phyloP scores from a whole-genome alignment of 1,284 basidiomycete species.

The Ustilago vetiveriae region DNA sequence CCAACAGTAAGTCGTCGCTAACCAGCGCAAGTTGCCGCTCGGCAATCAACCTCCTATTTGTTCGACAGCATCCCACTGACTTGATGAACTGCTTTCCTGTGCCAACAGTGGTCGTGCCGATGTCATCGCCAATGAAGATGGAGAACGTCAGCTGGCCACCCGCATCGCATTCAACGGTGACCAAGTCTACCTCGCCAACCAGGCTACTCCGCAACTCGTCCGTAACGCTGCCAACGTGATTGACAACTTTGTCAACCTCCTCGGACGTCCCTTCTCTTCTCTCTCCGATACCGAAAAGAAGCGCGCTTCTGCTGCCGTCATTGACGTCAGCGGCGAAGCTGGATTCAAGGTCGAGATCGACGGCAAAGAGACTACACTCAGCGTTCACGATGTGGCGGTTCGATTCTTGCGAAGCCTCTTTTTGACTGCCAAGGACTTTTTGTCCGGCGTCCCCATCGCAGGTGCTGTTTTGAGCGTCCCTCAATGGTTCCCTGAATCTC shows the following conservation, averaged over 20 bases:
- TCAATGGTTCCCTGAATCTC: slow-evolving; percentile 76
- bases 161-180: slow-evolving; percentile 84
- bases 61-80: too few species aligned
- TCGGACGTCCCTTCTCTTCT: slow-evolving; percentile 88
- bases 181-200: slow-evolving; percentile 85
- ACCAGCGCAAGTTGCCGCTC: not conserved
- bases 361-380: slow-evolving; percentile 77
- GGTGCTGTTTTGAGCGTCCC: slow-evolving; percentile 88
- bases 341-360: slow-evolving; percentile 79
- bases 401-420: slow-evolving; percentile 87
- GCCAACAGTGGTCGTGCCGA: slow-evolving; percentile 60
- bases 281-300: slow-evolving; percentile 75
- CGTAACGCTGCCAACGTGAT: slow-evolving; percentile 96
- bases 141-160: slow-evolving; percentile 95
- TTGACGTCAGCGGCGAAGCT: slow-evolving; percentile 72
- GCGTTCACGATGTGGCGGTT: slow-evolving; percentile 83
- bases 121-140: slow-evolving; percentile 95
- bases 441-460: slow-evolving; percentile 79
- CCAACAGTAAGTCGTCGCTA: slow-evolving; percentile 74
- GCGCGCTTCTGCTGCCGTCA: slow-evolving; percentile 85
- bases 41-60: too few species aligned
- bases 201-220: slow-evolving; percentile 91
- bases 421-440: slow-evolving; percentile 88
- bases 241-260: slow-evolving; percentile 88
- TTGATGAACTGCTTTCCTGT: not conserved